A percentile compares a stretch with the other conserved stretches of the same genome.
Conservation (phyloP, 2,329 filamentous ascomycete genomes). For the Cercospora sp. region DNA sequence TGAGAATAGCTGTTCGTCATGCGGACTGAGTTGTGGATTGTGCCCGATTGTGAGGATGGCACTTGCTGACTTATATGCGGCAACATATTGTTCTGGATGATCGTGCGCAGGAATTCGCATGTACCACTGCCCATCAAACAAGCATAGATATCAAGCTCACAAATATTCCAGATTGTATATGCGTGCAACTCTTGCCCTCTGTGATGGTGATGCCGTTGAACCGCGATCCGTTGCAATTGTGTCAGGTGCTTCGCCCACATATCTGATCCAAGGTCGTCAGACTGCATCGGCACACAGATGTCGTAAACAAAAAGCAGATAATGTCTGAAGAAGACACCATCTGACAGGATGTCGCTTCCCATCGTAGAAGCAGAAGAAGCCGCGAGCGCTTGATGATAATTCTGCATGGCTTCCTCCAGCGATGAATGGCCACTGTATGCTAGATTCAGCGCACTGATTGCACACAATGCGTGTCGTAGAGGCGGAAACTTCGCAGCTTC, state of each 20-base stretch:
- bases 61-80: slow-evolving; percentile 41
- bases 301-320: slow-evolving; percentile 60
- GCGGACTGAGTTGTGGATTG: slow-evolving; percentile 24
- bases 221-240: slow-evolving; percentile 53
- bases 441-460: slow-evolving; percentile 57
- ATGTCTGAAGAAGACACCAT: slow-evolving; percentile 59
- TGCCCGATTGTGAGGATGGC: slow-evolving; percentile 12
- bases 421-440: slow-evolving; percentile 48
- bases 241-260: slow-evolving; percentile 59
- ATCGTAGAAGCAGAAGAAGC: slow-evolving; percentile 48
- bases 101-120: slow-evolving; percentile 53
- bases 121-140: slow-evolving; percentile 55
- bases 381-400: slow-evolving; percentile 56
- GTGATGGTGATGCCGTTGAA: slow-evolving; percentile 48
- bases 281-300: slow-evolving; percentile 42
- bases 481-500: slow-evolving; percentile 54
- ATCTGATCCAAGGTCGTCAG: slow-evolving; percentile 42
- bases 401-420: slow-evolving; percentile 53
- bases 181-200: slow-evolving; percentile 46
- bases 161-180: slow-evolving; percentile 57
- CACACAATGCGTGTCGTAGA: slow-evolving; percentile 60
- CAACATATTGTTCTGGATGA: slow-evolving; percentile 52
- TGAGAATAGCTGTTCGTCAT: slow-evolving; percentile 35
- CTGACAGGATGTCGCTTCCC: slow-evolving; percentile 55
- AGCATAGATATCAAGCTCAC: slow-evolving; percentile 58